These are phyloP conservation scores for Podospora australis DNA, from an alignment of 495 filamentous ascomycete species.

Conservation along the genomic window DNA sequence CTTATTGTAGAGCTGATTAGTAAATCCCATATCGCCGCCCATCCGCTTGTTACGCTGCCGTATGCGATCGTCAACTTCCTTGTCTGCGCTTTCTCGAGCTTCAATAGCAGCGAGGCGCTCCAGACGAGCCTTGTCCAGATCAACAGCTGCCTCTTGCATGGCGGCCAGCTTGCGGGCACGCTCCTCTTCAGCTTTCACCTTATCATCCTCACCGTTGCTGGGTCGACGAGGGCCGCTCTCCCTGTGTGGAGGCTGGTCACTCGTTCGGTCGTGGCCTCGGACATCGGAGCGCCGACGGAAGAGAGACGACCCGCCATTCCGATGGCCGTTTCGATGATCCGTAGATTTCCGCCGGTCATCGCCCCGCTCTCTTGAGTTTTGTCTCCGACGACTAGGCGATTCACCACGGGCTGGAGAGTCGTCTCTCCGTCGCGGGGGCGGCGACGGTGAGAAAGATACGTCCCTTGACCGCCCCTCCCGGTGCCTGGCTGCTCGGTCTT, in stretches of 20 bases:
- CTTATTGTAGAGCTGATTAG: slow-evolving; percentile 51
- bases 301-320: slow-evolving; percentile 18
- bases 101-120: slow-evolving; percentile 62
- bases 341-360: no score
- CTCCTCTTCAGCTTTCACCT: slow-evolving; percentile 29
- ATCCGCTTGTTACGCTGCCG: slow-evolving; percentile 51
- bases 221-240: background rate
- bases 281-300: slow-evolving; percentile 25
- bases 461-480: slow-evolving; percentile 5
- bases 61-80: slow-evolving; percentile 56
- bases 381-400: slow-evolving; percentile 3
- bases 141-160: slow-evolving; percentile 81
- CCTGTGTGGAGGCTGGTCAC: slow-evolving; percentile 5
- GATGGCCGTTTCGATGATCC: no score
- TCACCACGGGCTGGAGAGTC: slow-evolving; percentile 12
- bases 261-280: background rate
- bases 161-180: slow-evolving; percentile 66
- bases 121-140: slow-evolving; percentile 68
- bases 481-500: background rate
- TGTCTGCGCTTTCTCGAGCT: slow-evolving; percentile 55
- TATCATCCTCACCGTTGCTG: slow-evolving; percentile 6
- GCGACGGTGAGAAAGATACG: slow-evolving; percentile 21
- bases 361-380: slow-evolving; percentile 10
- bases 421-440: slow-evolving; percentile 17
- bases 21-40: slow-evolving; percentile 58